Conservation (phyloP, 2,329 filamentous ascomycete genomes). For the Neonectria neomacrospora region DNA sequence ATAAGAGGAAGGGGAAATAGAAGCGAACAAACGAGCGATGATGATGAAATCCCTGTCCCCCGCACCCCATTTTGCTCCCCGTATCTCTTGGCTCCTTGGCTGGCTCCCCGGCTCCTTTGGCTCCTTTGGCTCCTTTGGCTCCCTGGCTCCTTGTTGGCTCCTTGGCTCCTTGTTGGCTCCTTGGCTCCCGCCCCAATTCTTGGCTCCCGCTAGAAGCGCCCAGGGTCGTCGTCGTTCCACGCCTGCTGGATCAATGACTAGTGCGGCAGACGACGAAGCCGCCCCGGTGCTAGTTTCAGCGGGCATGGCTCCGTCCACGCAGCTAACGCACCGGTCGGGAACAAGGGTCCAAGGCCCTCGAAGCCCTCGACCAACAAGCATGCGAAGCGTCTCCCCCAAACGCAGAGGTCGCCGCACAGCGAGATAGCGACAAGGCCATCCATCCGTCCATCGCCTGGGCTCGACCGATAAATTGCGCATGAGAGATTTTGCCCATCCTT, state of each 20-base stretch:
- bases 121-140: too few species aligned
- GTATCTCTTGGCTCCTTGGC: background rate
- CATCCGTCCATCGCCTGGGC: background rate
- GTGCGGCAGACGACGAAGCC: too few species aligned
- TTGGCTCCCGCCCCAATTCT: conserved; percentile 12
- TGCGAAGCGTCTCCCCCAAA: too few species aligned
- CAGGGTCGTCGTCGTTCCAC: background rate
- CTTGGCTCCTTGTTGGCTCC: too few species aligned
- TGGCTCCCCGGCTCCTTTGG: too few species aligned
- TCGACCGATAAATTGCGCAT: conserved; percentile 25
- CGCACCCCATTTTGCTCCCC: too few species aligned
- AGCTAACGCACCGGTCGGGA: conserved; percentile 19
- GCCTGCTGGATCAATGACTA: background rate
- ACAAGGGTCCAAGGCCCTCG: conserved; percentile 24
- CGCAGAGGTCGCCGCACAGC: too few species aligned
- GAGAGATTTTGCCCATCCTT: background rate
- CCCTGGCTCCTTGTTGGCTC: too few species aligned
- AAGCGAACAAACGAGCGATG: too few species aligned
- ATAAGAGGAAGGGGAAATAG: too few species aligned
- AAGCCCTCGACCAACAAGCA: conserved; percentile 2
- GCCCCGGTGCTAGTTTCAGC: conserved; percentile 30
- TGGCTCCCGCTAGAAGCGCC: conserved; percentile 28
- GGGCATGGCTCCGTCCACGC: conserved; percentile 12
- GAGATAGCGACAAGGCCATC: too few species aligned
- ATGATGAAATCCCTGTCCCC: too few species aligned